Percentiles rank a stretch among this genome's conserved stretches.
Conservation (phyloP, 2,329 filamentous ascomycete species). For the Chaetomium sp. region DNA sequence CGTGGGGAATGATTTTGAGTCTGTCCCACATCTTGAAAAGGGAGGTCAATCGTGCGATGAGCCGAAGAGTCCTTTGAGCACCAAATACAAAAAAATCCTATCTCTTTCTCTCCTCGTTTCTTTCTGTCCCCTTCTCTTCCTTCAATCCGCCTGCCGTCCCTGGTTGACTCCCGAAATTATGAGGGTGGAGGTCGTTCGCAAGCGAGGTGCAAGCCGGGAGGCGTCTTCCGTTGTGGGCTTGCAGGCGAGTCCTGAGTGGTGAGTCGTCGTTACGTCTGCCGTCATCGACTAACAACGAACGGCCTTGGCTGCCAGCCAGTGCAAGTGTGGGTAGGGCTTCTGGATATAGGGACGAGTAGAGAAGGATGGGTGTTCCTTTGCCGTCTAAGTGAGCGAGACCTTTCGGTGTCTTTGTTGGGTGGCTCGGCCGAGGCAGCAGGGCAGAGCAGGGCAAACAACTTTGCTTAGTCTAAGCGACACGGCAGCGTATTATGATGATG, state of each 20-base stretch:
- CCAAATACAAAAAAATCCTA: not conserved
- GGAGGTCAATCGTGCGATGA: too few relatives aligned
- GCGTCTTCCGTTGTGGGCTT: constrained; percentile 4
- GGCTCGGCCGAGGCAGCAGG: too few relatives aligned
- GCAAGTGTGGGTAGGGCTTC: too few relatives aligned
- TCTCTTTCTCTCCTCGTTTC: not conserved
- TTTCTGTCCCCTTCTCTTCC: not conserved
- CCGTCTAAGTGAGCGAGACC: not conserved
- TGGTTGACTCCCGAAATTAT: constrained; percentile 8
- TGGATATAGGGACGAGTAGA: too few relatives aligned
- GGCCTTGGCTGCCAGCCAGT: too few relatives aligned
- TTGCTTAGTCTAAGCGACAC: too few relatives aligned
- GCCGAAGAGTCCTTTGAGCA: too few relatives aligned
- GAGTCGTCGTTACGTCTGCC: too few relatives aligned
- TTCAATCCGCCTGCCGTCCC: not conserved
- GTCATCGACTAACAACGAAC: too few relatives aligned
- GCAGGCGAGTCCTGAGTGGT: too few relatives aligned
- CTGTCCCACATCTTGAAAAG: constrained; percentile 32
- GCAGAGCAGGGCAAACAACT: too few relatives aligned
- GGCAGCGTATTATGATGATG: not conserved
- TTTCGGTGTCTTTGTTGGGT: too few relatives aligned
- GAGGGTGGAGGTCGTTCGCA: not conserved
- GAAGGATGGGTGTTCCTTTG: not conserved
- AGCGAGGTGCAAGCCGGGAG: constrained; percentile 6
- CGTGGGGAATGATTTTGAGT: constrained; percentile 24